Conservation (phyloP, 1,139 yeast genomes). For the Pneumocystis murina region DNA sequence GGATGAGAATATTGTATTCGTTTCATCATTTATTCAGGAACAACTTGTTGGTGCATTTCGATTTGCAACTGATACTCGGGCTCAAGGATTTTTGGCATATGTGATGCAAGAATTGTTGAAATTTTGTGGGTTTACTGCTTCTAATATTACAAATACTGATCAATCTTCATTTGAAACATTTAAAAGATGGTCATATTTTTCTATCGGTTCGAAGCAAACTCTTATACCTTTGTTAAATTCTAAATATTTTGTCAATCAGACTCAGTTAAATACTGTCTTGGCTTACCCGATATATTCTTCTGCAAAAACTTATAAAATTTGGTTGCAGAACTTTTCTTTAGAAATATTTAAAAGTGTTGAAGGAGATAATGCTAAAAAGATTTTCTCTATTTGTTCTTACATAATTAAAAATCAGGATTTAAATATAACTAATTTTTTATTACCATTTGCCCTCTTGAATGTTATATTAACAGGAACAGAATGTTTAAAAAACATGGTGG, state of each 20-base stretch:
- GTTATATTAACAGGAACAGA: slow-evolving; percentile 47
- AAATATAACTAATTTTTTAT: slow-evolving; percentile 21
- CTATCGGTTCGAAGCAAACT: slow-evolving; percentile 57
- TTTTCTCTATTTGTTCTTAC: slow-evolving; percentile 52
- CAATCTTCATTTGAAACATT: slow-evolving; percentile 14
- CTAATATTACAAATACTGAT: slow-evolving; percentile 18
- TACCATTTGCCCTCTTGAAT: slow-evolving; percentile 65
- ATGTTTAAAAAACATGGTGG: slow-evolving; percentile 29
- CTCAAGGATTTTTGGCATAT: slow-evolving; percentile 71
- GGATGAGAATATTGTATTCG: slow-evolving; percentile 49
- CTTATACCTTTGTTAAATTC: slow-evolving; percentile 64
- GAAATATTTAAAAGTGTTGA: slow-evolving; percentile 40
- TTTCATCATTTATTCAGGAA: slow-evolving; percentile 50
- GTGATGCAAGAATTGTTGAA: slow-evolving; percentile 78
- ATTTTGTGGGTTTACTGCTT: slow-evolving; percentile 40
- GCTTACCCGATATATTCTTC: slow-evolving; percentile 38
- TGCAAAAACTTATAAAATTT: slow-evolving; percentile 31
- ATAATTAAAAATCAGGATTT: slow-evolving; percentile 49
- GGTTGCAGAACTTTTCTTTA: slow-evolving; percentile 60
- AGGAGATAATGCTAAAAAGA: slow-evolving; percentile 31
- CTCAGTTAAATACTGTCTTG: slow-evolving; percentile 26
- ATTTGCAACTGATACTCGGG: slow-evolving; percentile 77
- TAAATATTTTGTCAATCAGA: slow-evolving; percentile 43
- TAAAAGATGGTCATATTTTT: slow-evolving; percentile 45
- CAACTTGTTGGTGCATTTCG: slow-evolving; percentile 67